Evolutionary conservation across 1,139 yeast species (phyloP).

Genomic region (Yamadazyma diospyri): DNA sequence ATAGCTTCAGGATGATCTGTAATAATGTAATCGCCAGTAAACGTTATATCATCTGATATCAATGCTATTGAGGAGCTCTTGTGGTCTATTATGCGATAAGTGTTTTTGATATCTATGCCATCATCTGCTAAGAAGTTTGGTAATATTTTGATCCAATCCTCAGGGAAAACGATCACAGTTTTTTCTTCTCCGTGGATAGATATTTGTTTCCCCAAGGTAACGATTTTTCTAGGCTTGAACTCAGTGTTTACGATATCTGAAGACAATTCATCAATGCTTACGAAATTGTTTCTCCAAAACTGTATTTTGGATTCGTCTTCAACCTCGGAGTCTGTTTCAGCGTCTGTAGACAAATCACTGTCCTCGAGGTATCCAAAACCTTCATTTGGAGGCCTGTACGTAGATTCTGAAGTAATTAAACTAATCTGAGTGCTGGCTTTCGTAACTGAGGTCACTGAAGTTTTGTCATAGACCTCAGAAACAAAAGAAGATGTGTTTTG

Average conservation of each 20-base stretch:
- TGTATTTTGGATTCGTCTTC: not conserved
- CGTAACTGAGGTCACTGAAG: not conserved
- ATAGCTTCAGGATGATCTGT: constrained; percentile 5
- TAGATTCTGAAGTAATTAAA: no score
- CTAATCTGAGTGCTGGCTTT: no score
- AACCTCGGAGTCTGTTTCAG: constrained; percentile 16
- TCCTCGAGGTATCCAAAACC: constrained; percentile 42
- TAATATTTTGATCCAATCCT: constrained; percentile 10
- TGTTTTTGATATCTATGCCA: constrained; percentile 4
- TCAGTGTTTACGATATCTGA: constrained; percentile 9
- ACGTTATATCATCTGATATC: constrained; percentile 23
- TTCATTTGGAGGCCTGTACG: constrained; percentile 26
- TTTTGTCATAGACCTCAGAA: not conserved
- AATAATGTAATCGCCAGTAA: constrained; percentile 25
- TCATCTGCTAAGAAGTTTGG: constrained; percentile 4
- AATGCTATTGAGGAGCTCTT: constrained; percentile 12
- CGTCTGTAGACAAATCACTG: no score
- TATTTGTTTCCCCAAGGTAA: no score
- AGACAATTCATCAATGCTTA: constrained; percentile 7
- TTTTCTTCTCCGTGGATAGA: not conserved
- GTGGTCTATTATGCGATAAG: constrained; percentile 7
- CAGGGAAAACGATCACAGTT: constrained; percentile 7
- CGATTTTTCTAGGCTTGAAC: constrained; percentile 1
- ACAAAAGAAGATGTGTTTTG: not conserved
- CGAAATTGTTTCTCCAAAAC: constrained; percentile 8